A percentile compares a stretch with the other conserved stretches of the same genome.
phyloP scores from a whole-genome alignment of 2,329 filamentous ascomycete genomes.

The Zasmidium citrigriseum region DNA sequence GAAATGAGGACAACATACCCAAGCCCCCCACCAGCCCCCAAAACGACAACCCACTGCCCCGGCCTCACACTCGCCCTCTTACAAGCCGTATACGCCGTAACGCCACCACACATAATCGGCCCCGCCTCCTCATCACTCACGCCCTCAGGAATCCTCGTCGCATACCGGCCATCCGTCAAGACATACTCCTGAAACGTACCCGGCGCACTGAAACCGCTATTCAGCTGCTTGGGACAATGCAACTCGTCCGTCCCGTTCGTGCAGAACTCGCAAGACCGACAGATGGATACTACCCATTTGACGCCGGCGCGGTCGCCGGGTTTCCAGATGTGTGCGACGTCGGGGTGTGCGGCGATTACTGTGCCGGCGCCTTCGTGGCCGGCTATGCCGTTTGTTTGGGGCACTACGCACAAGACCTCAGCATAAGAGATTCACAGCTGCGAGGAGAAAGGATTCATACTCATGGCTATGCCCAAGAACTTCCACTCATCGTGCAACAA shows the following conservation, averaged over 20 bases:
- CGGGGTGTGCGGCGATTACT: constrained; percentile 29
- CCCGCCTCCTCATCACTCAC: constrained; percentile 40
- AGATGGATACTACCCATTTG: constrained; percentile 34
- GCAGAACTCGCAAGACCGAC: constrained; percentile 34
- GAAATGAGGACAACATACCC: constrained; percentile 1
- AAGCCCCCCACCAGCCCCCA: constrained; percentile 39
- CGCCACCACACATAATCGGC: constrained; percentile 42
- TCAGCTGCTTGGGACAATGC: constrained; percentile 39
- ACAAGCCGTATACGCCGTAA: constrained; percentile 37
- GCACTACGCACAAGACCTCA: constrained; percentile 4
- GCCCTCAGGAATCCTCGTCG: constrained; percentile 39
- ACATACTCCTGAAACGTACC: constrained; percentile 42
- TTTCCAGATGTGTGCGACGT: constrained; percentile 31
- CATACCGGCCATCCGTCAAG: constrained; percentile 38
- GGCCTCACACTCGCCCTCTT: constrained; percentile 38
- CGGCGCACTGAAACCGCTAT: constrained; percentile 40
- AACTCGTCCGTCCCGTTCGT: constrained; percentile 38
- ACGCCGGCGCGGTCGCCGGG: constrained; percentile 36
- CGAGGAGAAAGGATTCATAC: not conserved
- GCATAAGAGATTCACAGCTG: not conserved
- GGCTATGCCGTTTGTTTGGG: constrained; percentile 29
- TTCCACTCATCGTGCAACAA: constrained; percentile 41
- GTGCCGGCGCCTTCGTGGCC: constrained; percentile 35
- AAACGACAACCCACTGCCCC: constrained; percentile 42
- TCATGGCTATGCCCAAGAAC: constrained; percentile 33